Base-by-base conservation (phyloP, 2,329 filamentous ascomycete genomes). In the Fusarium sororula region DNA sequence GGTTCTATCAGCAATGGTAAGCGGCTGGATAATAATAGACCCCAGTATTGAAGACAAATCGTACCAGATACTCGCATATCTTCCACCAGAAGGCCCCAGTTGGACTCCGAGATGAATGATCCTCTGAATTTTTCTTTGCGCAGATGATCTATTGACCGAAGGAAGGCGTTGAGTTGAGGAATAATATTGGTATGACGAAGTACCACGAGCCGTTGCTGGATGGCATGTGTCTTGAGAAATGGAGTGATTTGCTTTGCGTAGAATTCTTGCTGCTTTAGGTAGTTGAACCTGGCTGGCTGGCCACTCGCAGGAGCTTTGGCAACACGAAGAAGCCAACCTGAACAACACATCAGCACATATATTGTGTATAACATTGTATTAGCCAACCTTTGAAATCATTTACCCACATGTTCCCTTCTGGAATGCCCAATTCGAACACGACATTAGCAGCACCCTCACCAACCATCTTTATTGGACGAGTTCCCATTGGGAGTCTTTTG, bases 391-490 rank as follows among this genome's bases (percentile, higher is more conserved):
- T 82, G 74, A 81, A 81, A 68, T 79, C 75, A 11, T 76, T 72
- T 48, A 76, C 75, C 47, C 80, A 72, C 42, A 79, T 70, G 60
- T 80, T 74, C 64, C 77, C 76, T 65, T 81, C 77, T 9, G 84
- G 81, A 26, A 86, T 68, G 51, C 84, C 83, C 63, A 93, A 86
- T 74, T 87, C 87, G 78, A 93, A 95, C 71, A 95, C 91, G 58
- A 92, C 88, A 80, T 96, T 96, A 60, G 94, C 93, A 30, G 92
- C 91, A 30, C 93, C 94, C 81, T 96, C 93, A 32, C 87, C 88
- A 28, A 90, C 82, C 65, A 89, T 83, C 59, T 81, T 79, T 57
- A 82, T 71, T 20, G 82, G 81, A 32, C 76, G 80, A 44, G 81
- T 79, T 37, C 81, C 81, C 50, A 68, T 72, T 32, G 82, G 82